Evolutionary conservation across 495 filamentous ascomycete genomes (phyloP).

Genomic region (Diplogelasinospora grovesii): DNA sequence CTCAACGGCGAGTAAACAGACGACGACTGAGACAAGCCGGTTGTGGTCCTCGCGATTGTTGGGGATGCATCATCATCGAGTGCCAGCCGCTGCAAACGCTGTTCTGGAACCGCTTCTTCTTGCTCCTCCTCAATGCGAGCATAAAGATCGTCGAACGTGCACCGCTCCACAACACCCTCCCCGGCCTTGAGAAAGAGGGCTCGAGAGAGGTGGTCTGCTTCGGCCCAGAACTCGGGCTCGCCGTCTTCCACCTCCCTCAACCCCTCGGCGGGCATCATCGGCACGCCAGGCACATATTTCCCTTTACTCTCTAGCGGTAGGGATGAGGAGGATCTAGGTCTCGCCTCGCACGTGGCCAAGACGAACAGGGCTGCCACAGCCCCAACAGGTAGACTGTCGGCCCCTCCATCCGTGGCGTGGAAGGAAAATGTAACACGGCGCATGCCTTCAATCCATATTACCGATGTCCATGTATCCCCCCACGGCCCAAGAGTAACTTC

Average conservation of each 20-base stretch:
- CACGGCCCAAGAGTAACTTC: background rate
- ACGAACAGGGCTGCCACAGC: too few relatives aligned
- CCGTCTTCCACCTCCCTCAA: background rate
- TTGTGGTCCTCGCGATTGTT: too few relatives aligned
- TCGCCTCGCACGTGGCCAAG: too few relatives aligned
- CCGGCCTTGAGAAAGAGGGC: constrained; percentile 10
- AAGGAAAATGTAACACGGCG: too few relatives aligned
- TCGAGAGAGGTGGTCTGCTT: constrained; percentile 6
- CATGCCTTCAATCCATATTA: constrained; percentile 3
- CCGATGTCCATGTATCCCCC: constrained; percentile 3
- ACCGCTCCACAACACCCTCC: constrained; percentile 6
- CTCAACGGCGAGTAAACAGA: constrained; percentile 8
- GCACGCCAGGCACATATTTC: too few relatives aligned
- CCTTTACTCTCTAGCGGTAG: too few relatives aligned
- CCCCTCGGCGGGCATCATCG: background rate
- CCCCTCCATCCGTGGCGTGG: too few relatives aligned
- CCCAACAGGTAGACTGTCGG: background rate
- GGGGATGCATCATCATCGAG: background rate
- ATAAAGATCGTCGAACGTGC: constrained; percentile 5
- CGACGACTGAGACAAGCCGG: too few relatives aligned
- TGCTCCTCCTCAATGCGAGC: constrained; percentile 3
- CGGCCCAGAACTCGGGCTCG: constrained; percentile 4
- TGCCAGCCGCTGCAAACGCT: too few relatives aligned
- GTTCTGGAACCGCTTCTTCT: background rate
- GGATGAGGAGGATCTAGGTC: too few relatives aligned